phyloP scores from a whole-genome alignment of 164 flowering plant species.

The Kingdonia uniflora region DNA sequence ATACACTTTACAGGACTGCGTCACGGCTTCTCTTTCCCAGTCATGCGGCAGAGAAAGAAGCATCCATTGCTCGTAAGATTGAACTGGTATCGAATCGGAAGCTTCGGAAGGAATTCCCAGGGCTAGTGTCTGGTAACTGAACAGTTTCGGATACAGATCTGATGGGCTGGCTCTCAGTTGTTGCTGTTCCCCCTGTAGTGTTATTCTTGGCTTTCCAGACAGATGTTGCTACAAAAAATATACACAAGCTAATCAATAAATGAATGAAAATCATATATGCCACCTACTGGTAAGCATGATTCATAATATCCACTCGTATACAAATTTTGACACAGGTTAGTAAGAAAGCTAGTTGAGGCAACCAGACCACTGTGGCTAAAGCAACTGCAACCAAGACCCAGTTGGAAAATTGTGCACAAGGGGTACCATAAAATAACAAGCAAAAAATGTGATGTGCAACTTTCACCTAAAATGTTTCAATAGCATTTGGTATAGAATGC shows the following conservation, averaged over 20 bases:
- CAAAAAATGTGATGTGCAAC: too few species aligned
- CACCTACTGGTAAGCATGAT: too few species aligned
- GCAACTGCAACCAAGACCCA: neutral
- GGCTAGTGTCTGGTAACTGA: conserved; percentile 8
- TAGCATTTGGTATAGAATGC: too few species aligned
- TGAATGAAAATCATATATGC: too few species aligned
- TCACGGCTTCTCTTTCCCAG: neutral
- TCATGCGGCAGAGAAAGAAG: conserved; percentile 10
- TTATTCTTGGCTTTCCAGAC: conserved; percentile 77
- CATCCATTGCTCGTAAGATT: conserved; percentile 24
- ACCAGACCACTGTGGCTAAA: too few species aligned
- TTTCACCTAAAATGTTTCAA: too few species aligned
- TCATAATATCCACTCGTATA: too few species aligned
- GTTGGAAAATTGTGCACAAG: too few species aligned
- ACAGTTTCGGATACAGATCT: conserved; percentile 30
- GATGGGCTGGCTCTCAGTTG: conserved; percentile 28
- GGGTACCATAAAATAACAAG: too few species aligned
- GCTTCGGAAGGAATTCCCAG: conserved; percentile 29
- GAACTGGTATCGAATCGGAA: conserved; percentile 24
- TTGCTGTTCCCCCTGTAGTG: conserved; percentile 34
- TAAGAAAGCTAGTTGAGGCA: too few species aligned
- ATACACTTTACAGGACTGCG: conserved; percentile 5
- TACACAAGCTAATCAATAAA: neutral
- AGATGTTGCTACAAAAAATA: conserved; percentile 31
- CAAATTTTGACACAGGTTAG: too few species aligned